Conservation (phyloP, 257 asterid genomes). For the Plantago elongata region DNA sequence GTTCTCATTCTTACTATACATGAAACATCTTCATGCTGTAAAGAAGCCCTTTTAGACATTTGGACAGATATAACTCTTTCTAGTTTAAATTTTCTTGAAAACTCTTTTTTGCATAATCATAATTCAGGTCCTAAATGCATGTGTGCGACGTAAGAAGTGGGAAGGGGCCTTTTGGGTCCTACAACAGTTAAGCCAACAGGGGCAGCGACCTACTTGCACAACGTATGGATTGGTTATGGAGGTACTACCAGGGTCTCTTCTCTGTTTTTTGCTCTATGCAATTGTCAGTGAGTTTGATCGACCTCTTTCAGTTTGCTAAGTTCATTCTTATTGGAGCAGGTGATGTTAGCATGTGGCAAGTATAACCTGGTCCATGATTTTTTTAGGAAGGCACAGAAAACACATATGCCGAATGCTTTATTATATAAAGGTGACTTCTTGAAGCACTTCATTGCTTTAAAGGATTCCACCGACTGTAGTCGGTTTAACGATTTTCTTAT, state of each 20-base stretch:
- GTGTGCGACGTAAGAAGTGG: slow-evolving; percentile 78
- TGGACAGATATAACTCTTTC: background rate
- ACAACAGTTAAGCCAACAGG: slow-evolving; percentile 62
- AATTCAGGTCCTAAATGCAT: slow-evolving; percentile 76
- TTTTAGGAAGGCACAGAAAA: slow-evolving; percentile 75
- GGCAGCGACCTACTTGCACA: slow-evolving; percentile 62
- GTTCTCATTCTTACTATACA: slow-evolving; percentile 12
- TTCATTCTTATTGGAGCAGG: slow-evolving; percentile 42
- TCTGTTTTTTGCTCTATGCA: background rate
- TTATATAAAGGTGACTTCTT: slow-evolving; percentile 67
- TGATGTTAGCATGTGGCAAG: slow-evolving; percentile 80
- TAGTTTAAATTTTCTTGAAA: slow-evolving; percentile 13
- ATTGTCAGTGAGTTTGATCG: background rate
- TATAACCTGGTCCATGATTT: slow-evolving; percentile 87
- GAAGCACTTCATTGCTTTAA: slow-evolving; percentile 13
- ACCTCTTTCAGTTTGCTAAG: slow-evolving; percentile 11
- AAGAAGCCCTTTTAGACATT: background rate
- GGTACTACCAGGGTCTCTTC: slow-evolving; percentile 34
- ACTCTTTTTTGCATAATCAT: slow-evolving; percentile 15
- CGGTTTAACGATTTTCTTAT: slow-evolving; percentile 13
- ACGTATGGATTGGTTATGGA: slow-evolving; percentile 95
- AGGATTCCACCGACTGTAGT: slow-evolving; percentile 9
- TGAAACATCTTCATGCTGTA: background rate
- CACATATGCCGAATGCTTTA: slow-evolving; percentile 71
- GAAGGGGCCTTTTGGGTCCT: slow-evolving; percentile 99